Conservation (phyloP, 768 basidiomycete species). For the Lactifluus rugatus region DNA sequence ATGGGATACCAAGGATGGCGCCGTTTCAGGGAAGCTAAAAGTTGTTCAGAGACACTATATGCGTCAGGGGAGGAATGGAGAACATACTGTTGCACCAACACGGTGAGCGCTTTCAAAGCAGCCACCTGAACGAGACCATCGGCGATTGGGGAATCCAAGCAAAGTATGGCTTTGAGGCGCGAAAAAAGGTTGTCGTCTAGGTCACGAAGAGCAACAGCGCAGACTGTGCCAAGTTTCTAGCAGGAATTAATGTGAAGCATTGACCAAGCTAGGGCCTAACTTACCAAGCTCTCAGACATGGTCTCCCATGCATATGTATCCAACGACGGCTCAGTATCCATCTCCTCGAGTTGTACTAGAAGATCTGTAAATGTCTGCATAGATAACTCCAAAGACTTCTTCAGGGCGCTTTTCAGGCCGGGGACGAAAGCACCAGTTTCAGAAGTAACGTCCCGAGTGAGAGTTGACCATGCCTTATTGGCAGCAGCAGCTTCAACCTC, state of each 20-base stretch:
- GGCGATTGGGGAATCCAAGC: conserved; percentile 68
- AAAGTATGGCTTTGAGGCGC: conserved; percentile 63
- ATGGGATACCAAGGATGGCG: conserved; percentile 61
- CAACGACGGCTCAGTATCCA: conserved; percentile 67
- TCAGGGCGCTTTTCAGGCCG: conserved; percentile 27
- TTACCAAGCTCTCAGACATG: conserved; percentile 80
- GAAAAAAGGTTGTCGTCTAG: conserved; percentile 62
- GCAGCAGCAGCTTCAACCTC: conserved; percentile 70
- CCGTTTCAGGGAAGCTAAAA: conserved; percentile 70
- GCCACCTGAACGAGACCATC: conserved; percentile 85
- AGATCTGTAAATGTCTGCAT: conserved; percentile 73
- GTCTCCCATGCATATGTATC: conserved; percentile 93
- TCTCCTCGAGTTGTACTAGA: conserved; percentile 67
- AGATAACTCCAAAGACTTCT: conserved; percentile 45
- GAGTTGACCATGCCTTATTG: conserved; percentile 67
- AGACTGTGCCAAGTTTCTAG: conserved; percentile 80
- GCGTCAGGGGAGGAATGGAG: background rate
- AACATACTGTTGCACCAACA: conserved; percentile 71
- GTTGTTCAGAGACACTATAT: background rate
- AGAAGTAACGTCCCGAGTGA: conserved; percentile 46
- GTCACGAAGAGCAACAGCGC: conserved; percentile 60
- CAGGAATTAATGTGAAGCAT: background rate
- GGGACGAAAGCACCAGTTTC: conserved; percentile 32
- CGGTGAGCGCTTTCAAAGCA: conserved; percentile 74
- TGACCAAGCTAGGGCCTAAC: conserved; percentile 20